Percentiles rank a stretch among this genome's conserved stretches.
Conservation (phyloP, 176 grass and related monocot species). For the Eleusine indica region DNA sequence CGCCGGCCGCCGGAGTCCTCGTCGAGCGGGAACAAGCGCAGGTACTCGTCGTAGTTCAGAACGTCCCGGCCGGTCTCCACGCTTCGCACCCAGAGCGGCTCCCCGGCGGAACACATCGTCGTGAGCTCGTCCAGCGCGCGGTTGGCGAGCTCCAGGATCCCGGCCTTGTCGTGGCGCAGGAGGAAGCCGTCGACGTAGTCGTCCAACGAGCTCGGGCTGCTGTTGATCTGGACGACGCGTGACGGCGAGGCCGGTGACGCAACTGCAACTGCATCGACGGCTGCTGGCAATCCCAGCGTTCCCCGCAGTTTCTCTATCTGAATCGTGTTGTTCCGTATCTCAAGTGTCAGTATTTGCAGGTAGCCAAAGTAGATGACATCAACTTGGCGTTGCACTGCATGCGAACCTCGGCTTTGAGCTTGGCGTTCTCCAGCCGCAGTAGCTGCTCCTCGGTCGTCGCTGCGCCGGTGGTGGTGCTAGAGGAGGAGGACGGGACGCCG, state of each 20-base stretch:
- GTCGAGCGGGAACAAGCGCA: conserved; percentile 50
- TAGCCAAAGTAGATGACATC: no score
- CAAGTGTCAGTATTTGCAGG: not conserved
- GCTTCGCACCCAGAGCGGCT: conserved; percentile 74
- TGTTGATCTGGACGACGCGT: conserved; percentile 18
- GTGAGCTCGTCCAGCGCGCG: conserved; percentile 62
- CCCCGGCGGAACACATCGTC: conserved; percentile 54
- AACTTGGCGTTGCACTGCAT: no score
- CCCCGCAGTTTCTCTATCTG: conserved; percentile 65
- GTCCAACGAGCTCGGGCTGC: conserved; percentile 32
- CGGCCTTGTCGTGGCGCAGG: conserved; percentile 47
- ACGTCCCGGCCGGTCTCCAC: conserved; percentile 70
- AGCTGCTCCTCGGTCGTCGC: conserved; percentile 47
- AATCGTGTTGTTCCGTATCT: not conserved
- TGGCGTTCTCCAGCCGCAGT: conserved; percentile 69
- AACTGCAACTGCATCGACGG: not conserved
- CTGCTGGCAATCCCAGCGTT: conserved; percentile 18
- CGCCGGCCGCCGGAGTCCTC: conserved; percentile 28
- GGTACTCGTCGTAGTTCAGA: conserved; percentile 81
- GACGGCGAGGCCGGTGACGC: conserved; percentile 36
- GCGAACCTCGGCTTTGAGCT: conserved; percentile 69
- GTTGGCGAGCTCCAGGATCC: conserved; percentile 50
- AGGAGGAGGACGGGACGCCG: conserved; percentile 44
- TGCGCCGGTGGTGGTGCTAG: conserved; percentile 13
- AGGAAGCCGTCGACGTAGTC: conserved; percentile 25